A percentile compares a stretch with the other conserved stretches of the same genome.
Conservation (phyloP, 768 basidiomycete species). For the Tremella mesenterica region DNA sequence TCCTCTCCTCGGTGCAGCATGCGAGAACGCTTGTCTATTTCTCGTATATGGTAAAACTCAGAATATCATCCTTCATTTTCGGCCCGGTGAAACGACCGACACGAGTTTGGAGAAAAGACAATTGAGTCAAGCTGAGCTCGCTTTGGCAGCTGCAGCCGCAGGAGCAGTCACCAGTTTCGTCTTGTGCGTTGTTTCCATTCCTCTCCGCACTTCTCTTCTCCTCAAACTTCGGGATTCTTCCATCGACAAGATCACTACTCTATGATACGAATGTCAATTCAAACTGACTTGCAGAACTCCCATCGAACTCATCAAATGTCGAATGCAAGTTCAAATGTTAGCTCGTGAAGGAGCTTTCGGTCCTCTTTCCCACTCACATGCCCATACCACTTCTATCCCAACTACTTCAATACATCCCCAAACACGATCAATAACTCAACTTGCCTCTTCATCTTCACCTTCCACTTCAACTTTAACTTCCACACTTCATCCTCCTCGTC, state of each 20-base stretch:
- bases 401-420: too few species aligned
- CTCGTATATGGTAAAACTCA: conserved; percentile 67
- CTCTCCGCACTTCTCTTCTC: too few species aligned
- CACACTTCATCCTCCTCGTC: conserved; percentile 9
- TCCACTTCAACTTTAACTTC: conserved; percentile 14
- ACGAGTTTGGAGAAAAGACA: conserved; percentile 30
- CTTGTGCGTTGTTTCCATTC: conserved; percentile 53
- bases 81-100: conserved; percentile 1
- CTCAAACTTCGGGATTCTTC: too few species aligned
- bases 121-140: conserved; percentile 53
- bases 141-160: conserved; percentile 74
- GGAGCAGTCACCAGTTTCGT: conserved; percentile 79
- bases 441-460: conserved; percentile 13
- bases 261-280: too few species aligned
- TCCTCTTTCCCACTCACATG: background rate
- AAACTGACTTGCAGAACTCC: conserved; percentile 57
- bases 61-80: conserved; percentile 33
- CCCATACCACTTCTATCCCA: conserved; percentile 4
- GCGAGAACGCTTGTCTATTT: conserved; percentile 82
- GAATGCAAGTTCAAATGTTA: conserved; percentile 95
- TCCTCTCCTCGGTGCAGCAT: conserved; percentile 83
- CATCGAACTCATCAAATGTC: conserved; percentile 90
- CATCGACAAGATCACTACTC: too few species aligned
- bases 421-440: conserved; percentile 13
- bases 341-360: conserved; percentile 41